Evolutionary conservation across 2,329 filamentous ascomycete genomes (phyloP).

Genomic region (Daldinia eschscholtzii): DNA sequence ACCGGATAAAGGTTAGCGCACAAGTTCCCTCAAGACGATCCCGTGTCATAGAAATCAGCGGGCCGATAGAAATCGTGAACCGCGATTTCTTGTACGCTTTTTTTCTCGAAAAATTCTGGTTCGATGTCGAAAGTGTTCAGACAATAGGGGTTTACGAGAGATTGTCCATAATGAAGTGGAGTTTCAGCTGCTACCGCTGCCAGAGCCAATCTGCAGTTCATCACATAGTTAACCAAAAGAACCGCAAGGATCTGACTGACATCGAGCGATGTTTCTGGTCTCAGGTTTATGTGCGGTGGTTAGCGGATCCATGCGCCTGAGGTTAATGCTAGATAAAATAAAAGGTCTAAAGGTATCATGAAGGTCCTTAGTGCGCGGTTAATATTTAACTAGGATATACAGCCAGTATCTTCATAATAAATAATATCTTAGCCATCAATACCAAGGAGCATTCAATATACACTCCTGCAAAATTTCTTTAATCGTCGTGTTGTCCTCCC

Average conservation of each 20-base stretch:
- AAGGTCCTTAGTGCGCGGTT: too few species aligned
- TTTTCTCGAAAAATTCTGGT: neutral
- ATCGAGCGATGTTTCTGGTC: neutral
- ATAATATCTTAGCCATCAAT: neutral
- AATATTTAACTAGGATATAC: neutral
- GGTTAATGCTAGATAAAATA: too few species aligned
- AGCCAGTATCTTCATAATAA: neutral
- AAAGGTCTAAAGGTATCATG: too few species aligned
- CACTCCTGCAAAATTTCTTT: neutral
- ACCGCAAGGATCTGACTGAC: neutral
- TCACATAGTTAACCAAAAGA: neutral
- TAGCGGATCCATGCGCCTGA: neutral
- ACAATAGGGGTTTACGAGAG: neutral
- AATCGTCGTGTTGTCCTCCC: neutral
- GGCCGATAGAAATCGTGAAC: constrained; percentile 8
- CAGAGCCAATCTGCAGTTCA: neutral
- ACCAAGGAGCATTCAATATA: neutral
- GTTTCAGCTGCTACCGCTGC: constrained; percentile 1
- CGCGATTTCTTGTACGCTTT: neutral
- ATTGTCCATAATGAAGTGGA: neutral
- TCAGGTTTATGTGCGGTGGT: constrained; percentile 6
- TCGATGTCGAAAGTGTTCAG: neutral
- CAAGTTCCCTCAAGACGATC: constrained; percentile 2
- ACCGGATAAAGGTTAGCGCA: constrained; percentile 1
- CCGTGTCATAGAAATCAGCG: constrained; percentile 11